Base-by-base conservation (phyloP, 2,329 filamentous ascomycete species). In the Pestalotiopsis sp. region DNA sequence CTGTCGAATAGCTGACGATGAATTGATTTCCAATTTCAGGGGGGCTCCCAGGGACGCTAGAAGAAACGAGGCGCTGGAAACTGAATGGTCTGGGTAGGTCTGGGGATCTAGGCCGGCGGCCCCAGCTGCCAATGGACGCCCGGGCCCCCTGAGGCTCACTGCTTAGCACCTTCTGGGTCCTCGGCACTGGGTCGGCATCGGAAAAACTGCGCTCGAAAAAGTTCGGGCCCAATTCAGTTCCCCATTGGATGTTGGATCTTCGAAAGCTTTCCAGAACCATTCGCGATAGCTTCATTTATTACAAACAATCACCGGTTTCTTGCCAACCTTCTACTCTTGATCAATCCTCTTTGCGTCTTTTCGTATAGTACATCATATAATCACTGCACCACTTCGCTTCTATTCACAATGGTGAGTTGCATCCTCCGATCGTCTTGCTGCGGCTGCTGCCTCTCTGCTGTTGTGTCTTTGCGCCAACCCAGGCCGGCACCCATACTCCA, bases 181-280 rank as follows among this genome's bases (percentile, higher is more conserved):
- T 66, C 64, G 36, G 36, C 61, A 38, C 71, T 75, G 76, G 75
- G 76, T 66, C 64, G 36, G 36, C 61, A 39, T 72, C 76, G 76
- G 76, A 77, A 77, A 77, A 77, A 76, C 73, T 70, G 75, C 72
- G 64, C 70, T 71, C 71, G 74, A 73, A 74, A 74, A 75, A 73
- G 67, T 73, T 69, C 71, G 70, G 73, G 69, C 72, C 59, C 57
- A 13, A 31, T 59, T n/a, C 73, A 52, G 36, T 23, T 20, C 23
- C 45, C 64, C 20, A 52, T 23, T 52, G 23, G 62, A n/a, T 60
- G 56, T 66, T 68, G 41, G 57, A 45, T 45, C 45, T 68, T 68
- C 67, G 67, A 68, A 36, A 66, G 67, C 63, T 68, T 68, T 68
- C 67, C 65, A 62, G 57, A 61, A 68, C 4, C 25, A 61, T 57